Evolutionary conservation across 2,329 filamentous ascomycete genomes (phyloP), one percentile per base, ranked within the genome.

Genomic region (Cadophora sp.): DNA sequence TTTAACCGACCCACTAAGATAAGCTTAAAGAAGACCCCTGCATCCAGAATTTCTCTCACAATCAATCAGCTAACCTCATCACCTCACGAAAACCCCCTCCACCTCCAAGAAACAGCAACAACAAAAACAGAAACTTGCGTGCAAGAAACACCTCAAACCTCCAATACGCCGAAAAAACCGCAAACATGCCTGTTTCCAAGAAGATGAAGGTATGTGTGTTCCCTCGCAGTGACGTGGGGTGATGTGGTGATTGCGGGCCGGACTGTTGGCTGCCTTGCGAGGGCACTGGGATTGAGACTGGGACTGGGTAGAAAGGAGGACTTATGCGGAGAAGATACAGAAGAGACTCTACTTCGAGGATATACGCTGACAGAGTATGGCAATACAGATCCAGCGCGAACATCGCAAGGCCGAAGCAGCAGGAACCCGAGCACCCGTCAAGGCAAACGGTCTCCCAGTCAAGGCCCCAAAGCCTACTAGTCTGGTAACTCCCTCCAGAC

Each of bases 321-420:
- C n/a, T 36, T 24, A n/a, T 8, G 24, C 62, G 16, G 39, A 55
- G 27, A 24, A 59, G 61, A 27, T 39, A 4, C 24, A 24, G 36
- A n/a, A 8, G 53, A 45, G 22, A 43, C 5, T 27, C 1, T 39
- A n/a, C 5, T 39, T 22, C n/a, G 27, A 30, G 18, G 22, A 50
- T 43, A 27, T 45, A 60, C 13, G 60, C 67, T 70, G 51, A 70
- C 53, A 24, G 14, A 39, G 20, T 24, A 33, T 8, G 33, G 16
- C 5, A 11, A 20, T 43, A 53, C 74, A 85, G 81, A 79, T 84
- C 72, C 78, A 81, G 72, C 83, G 83, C 75, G 84, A 87, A 77
- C 84, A 87, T 78, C 84, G 85, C 74, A 83, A 82, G 70, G 84
- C 82, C 50, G 84, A 87, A 4, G 81, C 81, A 33, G 84, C 83